phyloP scores from a whole-genome alignment of 2,329 filamentous ascomycete species.

The Curvularia eragrostidis region DNA sequence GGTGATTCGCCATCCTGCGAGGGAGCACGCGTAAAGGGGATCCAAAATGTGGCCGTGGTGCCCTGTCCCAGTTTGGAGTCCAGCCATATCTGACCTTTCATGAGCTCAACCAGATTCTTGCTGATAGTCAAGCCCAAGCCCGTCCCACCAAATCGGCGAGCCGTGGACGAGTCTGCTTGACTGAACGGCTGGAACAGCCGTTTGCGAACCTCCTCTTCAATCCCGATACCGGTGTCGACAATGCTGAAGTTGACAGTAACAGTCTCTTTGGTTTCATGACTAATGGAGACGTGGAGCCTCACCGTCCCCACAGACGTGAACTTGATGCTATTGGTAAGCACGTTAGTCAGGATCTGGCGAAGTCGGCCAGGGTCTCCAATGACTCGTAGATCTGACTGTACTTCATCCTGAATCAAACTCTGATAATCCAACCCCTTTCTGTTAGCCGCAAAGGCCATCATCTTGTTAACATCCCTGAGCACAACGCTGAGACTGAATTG shows the following conservation, averaged over 20 bases:
- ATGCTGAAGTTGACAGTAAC: slow-evolving; percentile 75
- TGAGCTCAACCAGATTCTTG: slow-evolving; percentile 77
- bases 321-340: slow-evolving; percentile 65
- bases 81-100: slow-evolving; percentile 76
- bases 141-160: slow-evolving; percentile 78
- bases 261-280: slow-evolving; percentile 68
- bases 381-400: slow-evolving; percentile 74
- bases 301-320: slow-evolving; percentile 50
- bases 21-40: slow-evolving; percentile 76
- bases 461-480: slow-evolving; percentile 80
- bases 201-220: slow-evolving; percentile 76
- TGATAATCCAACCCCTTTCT: slow-evolving; percentile 78
- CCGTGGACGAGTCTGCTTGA: slow-evolving; percentile 81
- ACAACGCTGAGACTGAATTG: slow-evolving; percentile 78
- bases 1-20: slow-evolving; percentile 58
- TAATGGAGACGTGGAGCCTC: slow-evolving; percentile 68
- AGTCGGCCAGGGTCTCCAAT: slow-evolving; percentile 85
- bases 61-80: slow-evolving; percentile 71
- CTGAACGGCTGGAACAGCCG: slow-evolving; percentile 80
- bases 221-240: slow-evolving; percentile 81
- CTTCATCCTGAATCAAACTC: slow-evolving; percentile 67
- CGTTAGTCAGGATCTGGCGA: slow-evolving; percentile 81
- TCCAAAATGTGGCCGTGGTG: slow-evolving; percentile 77
- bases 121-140: slow-evolving; percentile 80
- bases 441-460: slow-evolving; percentile 84